These are phyloP conservation scores for Plasmodium blacklocki DNA, from an alignment of 169 alveolate genomes.

Conservation along the genomic window DNA sequence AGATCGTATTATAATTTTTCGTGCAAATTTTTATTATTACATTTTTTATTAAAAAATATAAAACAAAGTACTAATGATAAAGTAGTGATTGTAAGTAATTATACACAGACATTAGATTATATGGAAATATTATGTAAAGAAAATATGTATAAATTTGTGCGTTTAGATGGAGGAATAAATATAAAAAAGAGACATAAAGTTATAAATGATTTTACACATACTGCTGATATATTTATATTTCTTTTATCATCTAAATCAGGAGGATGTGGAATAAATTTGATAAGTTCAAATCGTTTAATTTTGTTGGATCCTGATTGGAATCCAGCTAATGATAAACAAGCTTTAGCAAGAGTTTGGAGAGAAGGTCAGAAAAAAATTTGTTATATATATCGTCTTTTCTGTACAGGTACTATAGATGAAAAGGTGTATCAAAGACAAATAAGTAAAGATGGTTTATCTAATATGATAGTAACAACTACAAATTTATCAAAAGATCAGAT, in stretches of 20 bases:
- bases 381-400: conserved; percentile 95
- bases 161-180: conserved; percentile 93
- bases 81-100: conserved; percentile 92
- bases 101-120: conserved; percentile 93
- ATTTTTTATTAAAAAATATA: conserved; percentile 83
- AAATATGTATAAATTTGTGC: conserved; percentile 86
- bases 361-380: conserved; percentile 97
- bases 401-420: conserved; percentile 99
- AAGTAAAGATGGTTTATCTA: conserved; percentile 87
- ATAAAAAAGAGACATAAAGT: conserved; percentile 90
- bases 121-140: conserved; percentile 90
- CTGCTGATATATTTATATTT: conserved; percentile 90
- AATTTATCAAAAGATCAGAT: conserved; percentile 78
- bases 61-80: conserved; percentile 88
- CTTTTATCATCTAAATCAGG: conserved; percentile 97
- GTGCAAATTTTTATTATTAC: conserved; percentile 78
- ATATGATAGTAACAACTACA: conserved; percentile 90
- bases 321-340: conserved; percentile 98
- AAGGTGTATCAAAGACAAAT: conserved; percentile 92
- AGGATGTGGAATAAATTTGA: conserved; percentile 98
- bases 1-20: conserved; percentile 73
- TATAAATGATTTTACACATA: conserved; percentile 87
- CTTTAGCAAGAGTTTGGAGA: conserved; percentile 98
- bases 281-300: conserved; percentile 97
- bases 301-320: conserved; percentile 99